Conservation (phyloP, 2,329 filamentous ascomycete species). For the Parascedosporium putredinis region DNA sequence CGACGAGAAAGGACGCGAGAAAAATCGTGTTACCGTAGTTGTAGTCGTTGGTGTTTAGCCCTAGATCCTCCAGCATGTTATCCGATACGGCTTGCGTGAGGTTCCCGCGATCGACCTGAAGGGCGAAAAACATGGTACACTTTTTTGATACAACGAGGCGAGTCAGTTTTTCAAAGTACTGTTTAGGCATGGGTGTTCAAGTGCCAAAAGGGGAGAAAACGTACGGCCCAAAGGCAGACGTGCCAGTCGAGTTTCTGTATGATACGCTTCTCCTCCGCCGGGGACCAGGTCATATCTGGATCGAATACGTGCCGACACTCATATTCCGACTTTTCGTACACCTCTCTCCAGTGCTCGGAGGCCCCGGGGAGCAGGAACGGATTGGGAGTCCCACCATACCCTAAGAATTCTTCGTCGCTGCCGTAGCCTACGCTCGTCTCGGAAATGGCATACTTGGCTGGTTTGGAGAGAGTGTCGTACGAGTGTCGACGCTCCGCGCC, state of each 20-base stretch:
- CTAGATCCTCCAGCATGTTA: constrained; percentile 30
- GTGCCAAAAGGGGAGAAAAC: no score
- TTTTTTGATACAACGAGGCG: no score
- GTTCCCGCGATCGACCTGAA: constrained; percentile 31
- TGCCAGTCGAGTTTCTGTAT: constrained; percentile 28
- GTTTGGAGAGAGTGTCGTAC: no score
- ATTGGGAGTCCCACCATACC: constrained; percentile 12
- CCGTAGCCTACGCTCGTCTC: not conserved
- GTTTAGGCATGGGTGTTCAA: no score
- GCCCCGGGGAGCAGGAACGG: constrained; percentile 39
- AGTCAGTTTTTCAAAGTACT: no score
- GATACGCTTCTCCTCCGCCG: constrained; percentile 35
- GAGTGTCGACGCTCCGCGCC: no score
- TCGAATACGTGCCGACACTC: constrained; percentile 55
- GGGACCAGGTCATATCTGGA: constrained; percentile 27
- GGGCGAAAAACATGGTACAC: constrained; percentile 42
- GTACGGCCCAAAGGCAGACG: constrained; percentile 3
- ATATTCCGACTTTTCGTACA: constrained; percentile 46
- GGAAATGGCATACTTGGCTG: no score
- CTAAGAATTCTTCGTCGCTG: not conserved
- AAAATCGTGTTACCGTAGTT: constrained; percentile 48
- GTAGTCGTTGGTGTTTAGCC: constrained; percentile 29
- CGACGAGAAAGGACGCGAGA: constrained; percentile 39
- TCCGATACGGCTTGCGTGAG: constrained; percentile 24
- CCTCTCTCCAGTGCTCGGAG: constrained; percentile 38